A percentile compares a stretch with the other conserved stretches of the same genome.
Conservation (phyloP, 495 filamentous ascomycete genomes). For the Trichocladium uniseriatum region DNA sequence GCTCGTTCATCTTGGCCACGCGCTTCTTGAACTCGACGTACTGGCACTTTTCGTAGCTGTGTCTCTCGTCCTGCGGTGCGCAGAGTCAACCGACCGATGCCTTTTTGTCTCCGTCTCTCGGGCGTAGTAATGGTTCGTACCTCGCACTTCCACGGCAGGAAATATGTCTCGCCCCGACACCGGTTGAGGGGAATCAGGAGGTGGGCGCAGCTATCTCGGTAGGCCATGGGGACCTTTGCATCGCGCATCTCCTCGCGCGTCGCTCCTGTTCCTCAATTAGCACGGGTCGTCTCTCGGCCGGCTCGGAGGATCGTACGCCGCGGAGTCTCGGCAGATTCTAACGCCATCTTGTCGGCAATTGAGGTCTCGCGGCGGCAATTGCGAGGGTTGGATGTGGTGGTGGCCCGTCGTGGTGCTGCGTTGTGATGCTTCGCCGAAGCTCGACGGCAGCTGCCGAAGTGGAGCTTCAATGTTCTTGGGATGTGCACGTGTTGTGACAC, state of each 20-base stretch:
- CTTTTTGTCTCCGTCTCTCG: neutral
- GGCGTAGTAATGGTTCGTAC: slow-evolving; percentile 50
- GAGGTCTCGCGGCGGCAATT: slow-evolving; percentile 20
- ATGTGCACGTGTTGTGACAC: neutral
- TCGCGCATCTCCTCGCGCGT: slow-evolving; percentile 87
- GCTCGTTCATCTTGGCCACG: slow-evolving; percentile 96
- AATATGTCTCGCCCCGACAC: slow-evolving; percentile 85
- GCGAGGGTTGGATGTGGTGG: slow-evolving; percentile 10
- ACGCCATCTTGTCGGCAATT: slow-evolving; percentile 31
- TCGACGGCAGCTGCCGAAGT: neutral
- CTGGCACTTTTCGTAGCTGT: slow-evolving; percentile 98
- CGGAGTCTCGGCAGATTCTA: slow-evolving; percentile 26
- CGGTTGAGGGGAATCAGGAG: slow-evolving; percentile 91
- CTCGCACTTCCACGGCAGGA: slow-evolving; percentile 96
- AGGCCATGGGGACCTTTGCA: slow-evolving; percentile 77
- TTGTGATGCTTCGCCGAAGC: neutral
- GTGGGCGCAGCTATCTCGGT: slow-evolving; percentile 89
- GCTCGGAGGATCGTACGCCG: slow-evolving; percentile 21
- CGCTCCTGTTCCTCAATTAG: slow-evolving; percentile 41
- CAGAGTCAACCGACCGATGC: neutral
- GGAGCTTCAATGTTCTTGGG: neutral
- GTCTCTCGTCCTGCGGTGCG: slow-evolving; percentile 67
- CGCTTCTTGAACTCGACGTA: slow-evolving; percentile 98
- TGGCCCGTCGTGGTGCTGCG: neutral
- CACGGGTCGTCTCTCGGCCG: neutral